These are phyloP conservation scores for Volvariella volvacea DNA, from an alignment of 1,284 basidiomycete species.

Conservation along the genomic window DNA sequence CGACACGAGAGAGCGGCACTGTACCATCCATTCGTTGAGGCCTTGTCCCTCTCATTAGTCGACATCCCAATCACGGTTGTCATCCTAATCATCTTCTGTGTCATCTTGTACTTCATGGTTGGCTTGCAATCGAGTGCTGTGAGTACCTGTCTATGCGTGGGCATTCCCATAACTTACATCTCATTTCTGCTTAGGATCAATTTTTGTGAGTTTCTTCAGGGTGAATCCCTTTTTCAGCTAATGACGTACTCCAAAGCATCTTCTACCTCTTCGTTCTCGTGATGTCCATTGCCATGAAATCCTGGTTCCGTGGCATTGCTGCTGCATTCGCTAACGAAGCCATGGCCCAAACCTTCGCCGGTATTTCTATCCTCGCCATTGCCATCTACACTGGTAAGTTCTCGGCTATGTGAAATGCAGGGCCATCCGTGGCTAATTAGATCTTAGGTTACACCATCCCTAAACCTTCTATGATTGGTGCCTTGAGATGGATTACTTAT, in stretches of 20 bases:
- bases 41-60: constrained; percentile 53
- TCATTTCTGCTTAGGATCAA: constrained; percentile 18
- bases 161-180: background rate
- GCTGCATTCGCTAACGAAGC: constrained; percentile 46
- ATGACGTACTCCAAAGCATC: constrained; percentile 27
- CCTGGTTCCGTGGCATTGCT: constrained; percentile 53
- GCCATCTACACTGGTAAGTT: constrained; percentile 19
- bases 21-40: constrained; percentile 50
- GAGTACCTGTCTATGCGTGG: constrained; percentile 2
- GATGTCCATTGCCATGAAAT: constrained; percentile 53
- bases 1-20: constrained; percentile 45
- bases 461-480: constrained; percentile 52
- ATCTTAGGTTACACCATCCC: constrained; percentile 29
- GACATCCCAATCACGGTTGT: constrained; percentile 50
- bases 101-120: constrained; percentile 54
- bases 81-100: constrained; percentile 34
- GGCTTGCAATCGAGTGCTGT: constrained; percentile 34
- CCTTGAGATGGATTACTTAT: constrained; percentile 58
- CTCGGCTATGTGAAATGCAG: constrained; percentile 15
- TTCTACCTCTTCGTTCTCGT: constrained; percentile 47
- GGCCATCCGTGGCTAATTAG: background rate
- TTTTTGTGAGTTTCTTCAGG: constrained; percentile 31
- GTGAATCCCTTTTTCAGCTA: constrained; percentile 7
- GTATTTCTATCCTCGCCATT: constrained; percentile 35
- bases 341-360: constrained; percentile 54